Conservation (phyloP, 2,329 filamentous ascomycete genomes). For the Hymenoscyphus scutula region DNA sequence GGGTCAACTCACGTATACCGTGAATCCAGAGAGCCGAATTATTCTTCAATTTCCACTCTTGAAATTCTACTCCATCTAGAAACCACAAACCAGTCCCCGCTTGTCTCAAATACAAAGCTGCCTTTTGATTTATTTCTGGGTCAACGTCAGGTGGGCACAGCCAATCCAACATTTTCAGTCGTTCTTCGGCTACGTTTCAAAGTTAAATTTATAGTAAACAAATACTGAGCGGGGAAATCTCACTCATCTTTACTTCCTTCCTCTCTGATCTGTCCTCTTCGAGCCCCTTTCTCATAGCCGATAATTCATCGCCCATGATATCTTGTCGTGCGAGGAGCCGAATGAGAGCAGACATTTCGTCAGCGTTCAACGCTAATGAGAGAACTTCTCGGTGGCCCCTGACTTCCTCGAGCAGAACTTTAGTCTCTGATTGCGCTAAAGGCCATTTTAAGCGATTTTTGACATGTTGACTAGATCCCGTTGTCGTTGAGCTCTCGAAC, state of each 20-base stretch:
- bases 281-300: not conserved
- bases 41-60: not conserved
- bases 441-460: not conserved
- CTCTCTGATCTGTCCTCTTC: not conserved
- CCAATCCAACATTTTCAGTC: not conserved
- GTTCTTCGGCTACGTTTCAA: not conserved
- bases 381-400: not conserved
- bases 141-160: not conserved
- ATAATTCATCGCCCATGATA: not conserved
- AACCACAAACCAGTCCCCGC: not conserved
- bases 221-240: not conserved
- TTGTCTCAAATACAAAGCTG: not conserved
- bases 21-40: not conserved
- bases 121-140: not conserved
- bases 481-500: not conserved
- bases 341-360: not conserved
- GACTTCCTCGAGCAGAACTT: not conserved
- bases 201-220: not conserved
- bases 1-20: not conserved
- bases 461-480: not conserved
- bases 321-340: not conserved
- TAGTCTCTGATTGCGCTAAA: not conserved
- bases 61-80: not conserved
- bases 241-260: not conserved
- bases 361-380: not conserved